Conservation (phyloP, 768 basidiomycete genomes). For the Tulasnella calospora region DNA sequence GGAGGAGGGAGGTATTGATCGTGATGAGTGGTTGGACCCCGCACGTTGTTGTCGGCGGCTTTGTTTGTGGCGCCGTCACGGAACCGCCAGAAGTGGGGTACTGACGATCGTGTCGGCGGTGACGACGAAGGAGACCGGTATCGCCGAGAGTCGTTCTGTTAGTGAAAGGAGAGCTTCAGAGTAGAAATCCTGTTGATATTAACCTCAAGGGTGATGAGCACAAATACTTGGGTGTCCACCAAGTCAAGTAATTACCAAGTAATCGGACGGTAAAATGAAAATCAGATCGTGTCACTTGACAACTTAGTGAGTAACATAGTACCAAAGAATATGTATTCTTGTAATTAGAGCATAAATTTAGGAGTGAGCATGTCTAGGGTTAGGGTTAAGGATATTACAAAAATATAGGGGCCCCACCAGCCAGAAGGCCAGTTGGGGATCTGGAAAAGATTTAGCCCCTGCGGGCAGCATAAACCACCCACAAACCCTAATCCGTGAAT, state of each 20-base stretch:
- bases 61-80: background rate
- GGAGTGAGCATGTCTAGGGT: conserved; percentile 17
- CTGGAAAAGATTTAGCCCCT: conserved; percentile 27
- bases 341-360: no score
- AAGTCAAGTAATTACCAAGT: no score
- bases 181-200: no score
- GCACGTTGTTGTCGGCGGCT: background rate
- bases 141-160: no score
- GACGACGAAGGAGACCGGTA: background rate
- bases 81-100: background rate
- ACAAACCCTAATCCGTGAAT: conserved; percentile 19
- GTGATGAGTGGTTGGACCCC: background rate
- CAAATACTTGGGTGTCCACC: no score
- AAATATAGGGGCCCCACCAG: conserved; percentile 23
- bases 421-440: conserved; percentile 26
- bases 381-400: conserved; percentile 13
- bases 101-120: background rate
- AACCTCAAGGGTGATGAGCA: background rate
- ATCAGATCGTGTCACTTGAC: no score
- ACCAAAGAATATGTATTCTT: no score
- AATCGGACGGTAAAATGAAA: no score
- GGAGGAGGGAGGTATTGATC: background rate
- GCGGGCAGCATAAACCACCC: conserved; percentile 19
- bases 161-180: no score
- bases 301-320: no score